Percentiles rank a stretch among this genome's conserved stretches.
Evolutionary conservation across 2,329 filamentous ascomycete genomes (phyloP).

Genomic region (Botryotinia narcissicola): DNA sequence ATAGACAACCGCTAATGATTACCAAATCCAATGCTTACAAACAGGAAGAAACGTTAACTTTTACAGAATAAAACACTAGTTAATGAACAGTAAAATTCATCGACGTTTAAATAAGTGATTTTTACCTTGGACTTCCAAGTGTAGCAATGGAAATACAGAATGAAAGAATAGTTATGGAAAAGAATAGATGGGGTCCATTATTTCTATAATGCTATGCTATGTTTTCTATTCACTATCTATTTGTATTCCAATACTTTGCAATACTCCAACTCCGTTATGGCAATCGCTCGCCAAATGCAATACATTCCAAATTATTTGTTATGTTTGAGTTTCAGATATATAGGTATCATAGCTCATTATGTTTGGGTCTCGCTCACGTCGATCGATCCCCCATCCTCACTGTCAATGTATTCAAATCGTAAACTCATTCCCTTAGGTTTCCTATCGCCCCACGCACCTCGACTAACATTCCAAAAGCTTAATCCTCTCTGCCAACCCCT

Average conservation of each 20-base stretch:
- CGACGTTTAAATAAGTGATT: background rate
- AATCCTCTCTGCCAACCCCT: conserved; percentile 58
- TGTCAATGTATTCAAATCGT: background rate
- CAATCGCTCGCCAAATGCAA: background rate
- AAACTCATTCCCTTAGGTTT: background rate
- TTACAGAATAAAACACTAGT: background rate
- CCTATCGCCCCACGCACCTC: no score
- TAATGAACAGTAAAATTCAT: background rate
- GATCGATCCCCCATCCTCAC: background rate
- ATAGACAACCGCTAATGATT: background rate
- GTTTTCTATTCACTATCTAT: background rate
- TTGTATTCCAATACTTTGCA: background rate
- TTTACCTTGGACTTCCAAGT: background rate
- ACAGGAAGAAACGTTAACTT: background rate
- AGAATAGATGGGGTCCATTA: background rate
- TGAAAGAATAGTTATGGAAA: background rate
- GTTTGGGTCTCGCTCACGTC: background rate
- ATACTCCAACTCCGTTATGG: background rate
- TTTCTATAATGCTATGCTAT: background rate
- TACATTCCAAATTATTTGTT: background rate
- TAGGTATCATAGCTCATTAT: background rate
- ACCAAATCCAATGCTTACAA: background rate
- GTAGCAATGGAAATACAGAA: background rate
- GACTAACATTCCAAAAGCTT: conserved; percentile 66
- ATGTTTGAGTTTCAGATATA: background rate